Evolutionary conservation across 2,329 filamentous ascomycete genomes (phyloP), one percentile per base, ranked within the genome.

Genomic region (Pestalotiopsis sp.): DNA sequence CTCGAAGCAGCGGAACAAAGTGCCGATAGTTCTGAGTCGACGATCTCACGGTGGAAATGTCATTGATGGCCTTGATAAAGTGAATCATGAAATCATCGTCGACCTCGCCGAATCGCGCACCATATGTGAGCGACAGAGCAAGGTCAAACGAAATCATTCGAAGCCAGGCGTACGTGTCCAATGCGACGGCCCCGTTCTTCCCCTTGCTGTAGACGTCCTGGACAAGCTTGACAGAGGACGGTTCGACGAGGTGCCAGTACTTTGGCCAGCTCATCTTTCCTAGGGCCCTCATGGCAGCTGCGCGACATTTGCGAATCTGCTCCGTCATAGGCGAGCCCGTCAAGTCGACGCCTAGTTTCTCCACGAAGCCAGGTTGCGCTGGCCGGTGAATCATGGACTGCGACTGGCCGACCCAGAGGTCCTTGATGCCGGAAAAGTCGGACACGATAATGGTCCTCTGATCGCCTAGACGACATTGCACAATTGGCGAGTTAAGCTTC

Each of bases 241-340:
- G 73, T 60, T 74, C 72, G 4, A 74, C 67, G 7, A 74, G 63
- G 63, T 73, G 71, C 41, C 72, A 74, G 38, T 74, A 74, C n/a
- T 66, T 69, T 2, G 72, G 69, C 72, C 72, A 74, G 23, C 67
- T 73, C 20, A 69, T 71, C 61, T 74, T 74, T 9, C 70, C 71
- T 4, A 74, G 64, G 14, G 72, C 72, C n/a, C 70, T 49, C 67
- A 72, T 73, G 3, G 70, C 72, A 20, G 73, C 72, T 27, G 70
- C 71, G n/a, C 72, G 66, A 27, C 73, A 75, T 23, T 69, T 55
- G 36, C 70, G 67, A n/a, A 73, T 73, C 13, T 73, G 69, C n/a
- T 73, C 72, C 11, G 72, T 75, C 72, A 74, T 73, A n/a, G 71
- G 68, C 9, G 64, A 68, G 13, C 72, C 72, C 2, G 70, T 71